Conservation (phyloP, 2,329 filamentous ascomycete species). For the Cucurbitaria berberidis region DNA sequence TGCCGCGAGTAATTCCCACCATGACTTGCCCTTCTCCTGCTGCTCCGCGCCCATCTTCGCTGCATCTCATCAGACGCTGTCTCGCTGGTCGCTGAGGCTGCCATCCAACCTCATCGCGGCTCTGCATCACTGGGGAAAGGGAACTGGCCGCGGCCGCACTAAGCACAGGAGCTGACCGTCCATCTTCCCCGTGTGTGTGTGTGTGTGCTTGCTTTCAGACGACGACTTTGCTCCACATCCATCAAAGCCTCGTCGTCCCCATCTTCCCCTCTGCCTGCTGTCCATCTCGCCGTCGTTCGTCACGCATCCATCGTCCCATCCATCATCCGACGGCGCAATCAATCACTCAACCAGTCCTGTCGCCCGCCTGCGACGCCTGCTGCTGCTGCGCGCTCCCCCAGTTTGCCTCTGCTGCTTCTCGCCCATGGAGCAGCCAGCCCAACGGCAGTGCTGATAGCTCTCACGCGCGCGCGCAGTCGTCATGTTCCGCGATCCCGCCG, state of each 20-base stretch:
- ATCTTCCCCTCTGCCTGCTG: slow-evolving; percentile 11
- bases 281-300: slow-evolving; percentile 18
- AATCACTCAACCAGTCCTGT: too few relatives aligned
- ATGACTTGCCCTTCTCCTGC: background rate
- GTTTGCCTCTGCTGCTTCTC: slow-evolving; percentile 8
- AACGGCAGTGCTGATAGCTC: slow-evolving; percentile 1
- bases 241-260: too few relatives aligned
- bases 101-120: slow-evolving; percentile 28
- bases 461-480: slow-evolving; percentile 18
- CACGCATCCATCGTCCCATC: slow-evolving; percentile 9
- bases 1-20: slow-evolving; percentile 11
- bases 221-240: slow-evolving; percentile 20
- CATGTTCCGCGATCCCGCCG: slow-evolving; percentile 38
- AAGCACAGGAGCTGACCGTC: slow-evolving; percentile 34
- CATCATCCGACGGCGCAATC: too few relatives aligned
- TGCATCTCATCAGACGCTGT: background rate
- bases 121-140: slow-evolving; percentile 24
- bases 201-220: too few relatives aligned
- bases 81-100: slow-evolving; percentile 11
- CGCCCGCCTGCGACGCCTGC: slow-evolving; percentile 9
- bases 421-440: slow-evolving; percentile 20
- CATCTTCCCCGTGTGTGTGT: slow-evolving; percentile 28
- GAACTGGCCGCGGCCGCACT: slow-evolving; percentile 34
- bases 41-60: slow-evolving; percentile 4
- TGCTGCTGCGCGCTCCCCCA: slow-evolving; percentile 8